Evolutionary conservation across 1,284 basidiomycete species (phyloP).

Genomic region (Puccinia novopanici): DNA sequence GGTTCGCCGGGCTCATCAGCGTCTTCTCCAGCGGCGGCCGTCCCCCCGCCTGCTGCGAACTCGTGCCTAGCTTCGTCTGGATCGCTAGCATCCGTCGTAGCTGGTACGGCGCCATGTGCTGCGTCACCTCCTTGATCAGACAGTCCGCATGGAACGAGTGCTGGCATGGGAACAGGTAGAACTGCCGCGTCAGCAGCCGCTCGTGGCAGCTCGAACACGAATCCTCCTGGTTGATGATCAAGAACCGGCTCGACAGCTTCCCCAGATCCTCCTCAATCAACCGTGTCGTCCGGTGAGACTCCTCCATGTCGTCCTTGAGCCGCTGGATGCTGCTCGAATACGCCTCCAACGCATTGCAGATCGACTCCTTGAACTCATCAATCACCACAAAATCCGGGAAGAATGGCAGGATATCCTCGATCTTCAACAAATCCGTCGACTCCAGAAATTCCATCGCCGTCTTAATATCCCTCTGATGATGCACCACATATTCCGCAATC

Average conservation of each 20-base stretch:
- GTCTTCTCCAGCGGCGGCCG: background rate
- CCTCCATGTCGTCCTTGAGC: conserved; percentile 93
- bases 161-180: conserved; percentile 97
- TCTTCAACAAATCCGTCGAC: conserved; percentile 88
- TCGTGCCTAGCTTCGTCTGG: too few species aligned
- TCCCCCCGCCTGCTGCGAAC: too few species aligned
- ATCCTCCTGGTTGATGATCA: conserved; percentile 85
- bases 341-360: conserved; percentile 89
- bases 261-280: conserved; percentile 89
- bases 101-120: conserved; percentile 76
- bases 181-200: conserved; percentile 79
- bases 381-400: conserved; percentile 99
- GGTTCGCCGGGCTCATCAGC: conserved; percentile 35
- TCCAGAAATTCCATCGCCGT: conserved; percentile 94
- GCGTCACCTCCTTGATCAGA: conserved; percentile 71
- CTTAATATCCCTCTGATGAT: conserved; percentile 96
- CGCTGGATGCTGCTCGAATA: conserved; percentile 88
- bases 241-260: conserved; percentile 82
- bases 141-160: conserved; percentile 68
- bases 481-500: conserved; percentile 94
- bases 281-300: conserved; percentile 86
- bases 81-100: conserved; percentile 73
- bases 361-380: conserved; percentile 99
- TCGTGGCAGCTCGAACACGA: conserved; percentile 79
- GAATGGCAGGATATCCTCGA: conserved; percentile 98